phyloP scores from a whole-genome alignment of 1,284 basidiomycete species.

The Papiliotrema flavescens region DNA sequence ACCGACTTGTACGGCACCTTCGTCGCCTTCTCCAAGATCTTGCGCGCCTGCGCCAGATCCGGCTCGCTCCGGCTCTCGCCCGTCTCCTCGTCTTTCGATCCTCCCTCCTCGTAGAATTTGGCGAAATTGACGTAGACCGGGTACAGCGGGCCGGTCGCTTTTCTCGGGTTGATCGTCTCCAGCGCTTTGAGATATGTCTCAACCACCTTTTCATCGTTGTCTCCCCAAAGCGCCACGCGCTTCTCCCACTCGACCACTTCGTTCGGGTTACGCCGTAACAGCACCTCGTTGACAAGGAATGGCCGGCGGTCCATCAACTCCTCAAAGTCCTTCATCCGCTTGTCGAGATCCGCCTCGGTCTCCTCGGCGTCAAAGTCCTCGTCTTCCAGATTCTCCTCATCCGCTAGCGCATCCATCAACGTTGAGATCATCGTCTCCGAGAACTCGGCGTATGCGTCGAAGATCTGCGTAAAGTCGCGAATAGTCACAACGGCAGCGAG shows the following conservation, averaged over 20 bases:
- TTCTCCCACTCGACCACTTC: constrained; percentile 99
- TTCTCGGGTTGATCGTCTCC: constrained; percentile 82
- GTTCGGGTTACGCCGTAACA: constrained; percentile 89
- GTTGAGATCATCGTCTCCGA: constrained; percentile 86
- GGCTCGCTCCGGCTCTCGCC: constrained; percentile 63
- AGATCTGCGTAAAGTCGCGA: constrained; percentile 96
- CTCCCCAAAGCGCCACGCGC: constrained; percentile 86
- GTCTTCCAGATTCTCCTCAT: constrained; percentile 56
- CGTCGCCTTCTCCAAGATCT: constrained; percentile 86
- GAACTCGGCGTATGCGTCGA: constrained; percentile 95
- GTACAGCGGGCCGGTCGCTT: constrained; percentile 87
- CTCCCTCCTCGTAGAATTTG: constrained; percentile 96
- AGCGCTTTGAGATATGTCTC: constrained; percentile 88
- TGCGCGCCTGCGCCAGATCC: constrained; percentile 80
- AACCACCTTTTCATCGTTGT: constrained; percentile 89
- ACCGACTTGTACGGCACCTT: constrained; percentile 92
- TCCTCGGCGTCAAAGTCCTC: constrained; percentile 70
- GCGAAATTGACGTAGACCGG: constrained; percentile 93
- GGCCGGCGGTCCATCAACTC: constrained; percentile 91
- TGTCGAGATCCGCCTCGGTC: constrained; percentile 81
- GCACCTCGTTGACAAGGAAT: constrained; percentile 94
- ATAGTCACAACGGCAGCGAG: constrained; percentile 83
- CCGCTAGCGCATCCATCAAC: constrained; percentile 79
- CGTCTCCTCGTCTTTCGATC: constrained; percentile 55
- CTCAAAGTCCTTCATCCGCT: constrained; percentile 89